phyloP scores from a whole-genome alignment of 805 yeast species.

The Monosporozyma siamensis region DNA sequence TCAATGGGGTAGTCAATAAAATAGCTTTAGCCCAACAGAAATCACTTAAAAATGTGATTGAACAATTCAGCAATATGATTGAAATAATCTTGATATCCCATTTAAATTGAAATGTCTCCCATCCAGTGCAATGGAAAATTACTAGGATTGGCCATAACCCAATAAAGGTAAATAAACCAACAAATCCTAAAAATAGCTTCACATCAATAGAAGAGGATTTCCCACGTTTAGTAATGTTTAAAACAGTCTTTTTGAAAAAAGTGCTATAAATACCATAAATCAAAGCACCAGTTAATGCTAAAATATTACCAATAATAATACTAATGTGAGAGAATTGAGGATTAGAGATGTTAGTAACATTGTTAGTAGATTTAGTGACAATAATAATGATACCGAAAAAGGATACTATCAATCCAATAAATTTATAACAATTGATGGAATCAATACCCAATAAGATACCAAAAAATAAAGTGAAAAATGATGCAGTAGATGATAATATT shows the following conservation, averaged over 20 bases:
- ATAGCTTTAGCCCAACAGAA: conserved; percentile 92
- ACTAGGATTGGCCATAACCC: conserved; percentile 71
- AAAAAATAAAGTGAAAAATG: conserved; percentile 76
- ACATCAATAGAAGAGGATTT: conserved; percentile 59
- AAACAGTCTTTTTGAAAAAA: conserved; percentile 55
- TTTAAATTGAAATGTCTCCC: conserved; percentile 67
- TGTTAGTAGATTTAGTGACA: conserved; percentile 34
- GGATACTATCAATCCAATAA: conserved; percentile 57
- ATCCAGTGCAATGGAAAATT: conserved; percentile 46
- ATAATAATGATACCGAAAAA: conserved; percentile 69
- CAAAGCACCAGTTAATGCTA: conserved; percentile 74
- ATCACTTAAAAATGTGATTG: conserved; percentile 72
- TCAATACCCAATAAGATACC: conserved; percentile 67
- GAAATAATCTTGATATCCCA: conserved; percentile 34
- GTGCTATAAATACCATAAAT: conserved; percentile 88
- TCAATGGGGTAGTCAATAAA: conserved; percentile 79
- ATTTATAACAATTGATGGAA: conserved; percentile 47
- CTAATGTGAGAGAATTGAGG: conserved; percentile 17
- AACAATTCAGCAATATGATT: conserved; percentile 49
- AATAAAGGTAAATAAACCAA: conserved; percentile 68
- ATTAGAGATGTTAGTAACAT: neutral
- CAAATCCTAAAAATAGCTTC: conserved; percentile 82
- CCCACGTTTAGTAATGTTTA: conserved; percentile 10
- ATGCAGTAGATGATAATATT: conserved; percentile 80
- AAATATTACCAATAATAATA: conserved; percentile 53